Evolutionary conservation across 768 basidiomycete genomes (phyloP).

Genomic region (Lyophyllum decastes): DNA sequence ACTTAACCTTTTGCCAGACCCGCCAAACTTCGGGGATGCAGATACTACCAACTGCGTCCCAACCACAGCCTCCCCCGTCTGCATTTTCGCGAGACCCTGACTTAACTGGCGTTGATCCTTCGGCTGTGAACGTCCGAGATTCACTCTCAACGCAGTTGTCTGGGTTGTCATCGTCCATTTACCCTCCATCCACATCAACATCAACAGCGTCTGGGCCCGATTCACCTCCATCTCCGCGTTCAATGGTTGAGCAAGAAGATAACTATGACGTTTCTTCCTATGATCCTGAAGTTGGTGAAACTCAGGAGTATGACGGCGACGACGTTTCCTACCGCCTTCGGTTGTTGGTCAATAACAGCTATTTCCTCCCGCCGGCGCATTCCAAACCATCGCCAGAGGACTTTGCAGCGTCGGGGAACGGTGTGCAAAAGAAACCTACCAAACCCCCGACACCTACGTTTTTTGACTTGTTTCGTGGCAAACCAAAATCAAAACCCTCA

Average conservation of each 20-base stretch:
- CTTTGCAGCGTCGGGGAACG: constrained; percentile 43
- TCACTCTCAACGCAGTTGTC: constrained; percentile 67
- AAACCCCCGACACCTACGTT: constrained; percentile 55
- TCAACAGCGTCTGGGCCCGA: constrained; percentile 64
- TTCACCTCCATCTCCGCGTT: constrained; percentile 64
- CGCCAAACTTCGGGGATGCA: constrained; percentile 21
- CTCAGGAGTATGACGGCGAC: constrained; percentile 62
- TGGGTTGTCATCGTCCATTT: constrained; percentile 72
- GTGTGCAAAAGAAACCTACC: constrained; percentile 45
- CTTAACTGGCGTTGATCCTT: constrained; percentile 32
- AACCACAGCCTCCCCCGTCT: constrained; percentile 41
- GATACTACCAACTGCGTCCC: constrained; percentile 17
- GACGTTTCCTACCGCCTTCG: constrained; percentile 86
- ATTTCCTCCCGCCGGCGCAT: constrained; percentile 88
- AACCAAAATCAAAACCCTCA: constrained; percentile 63
- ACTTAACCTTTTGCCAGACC: constrained; percentile 14
- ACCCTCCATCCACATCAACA: constrained; percentile 74
- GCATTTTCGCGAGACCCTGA: constrained; percentile 52
- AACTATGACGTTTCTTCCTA: constrained; percentile 48
- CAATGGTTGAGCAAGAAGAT: constrained; percentile 44
- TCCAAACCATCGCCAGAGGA: constrained; percentile 75
- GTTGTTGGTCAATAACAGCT: constrained; percentile 83
- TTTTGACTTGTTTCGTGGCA: constrained; percentile 72
- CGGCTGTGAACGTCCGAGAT: constrained; percentile 47
- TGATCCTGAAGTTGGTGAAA: constrained; percentile 48